Percentiles rank a stretch among this genome's conserved stretches.
These are phyloP conservation scores for Thymus mandschuricus DNA, from an alignment of 257 asterid genomes.

Conservation along the genomic window DNA sequence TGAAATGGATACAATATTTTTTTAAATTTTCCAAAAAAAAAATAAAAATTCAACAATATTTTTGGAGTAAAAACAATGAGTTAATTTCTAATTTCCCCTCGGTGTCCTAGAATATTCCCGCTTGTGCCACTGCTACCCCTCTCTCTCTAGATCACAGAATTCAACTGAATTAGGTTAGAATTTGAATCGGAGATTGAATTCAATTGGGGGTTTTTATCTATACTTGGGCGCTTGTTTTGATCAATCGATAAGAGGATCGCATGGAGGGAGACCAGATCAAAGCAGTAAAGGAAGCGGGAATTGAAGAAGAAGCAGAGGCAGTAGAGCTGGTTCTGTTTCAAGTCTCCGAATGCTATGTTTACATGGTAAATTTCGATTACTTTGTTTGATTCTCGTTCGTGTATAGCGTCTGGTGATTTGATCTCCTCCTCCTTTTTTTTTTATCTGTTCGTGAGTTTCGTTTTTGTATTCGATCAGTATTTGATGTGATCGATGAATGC, in stretches of 20 bases:
- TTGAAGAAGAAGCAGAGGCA: conserved; percentile 59
- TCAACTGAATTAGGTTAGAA: conserved; percentile 23
- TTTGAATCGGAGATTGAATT: neutral
- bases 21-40: no score
- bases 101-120: conserved; percentile 20
- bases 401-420: conserved; percentile 23
- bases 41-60: no score
- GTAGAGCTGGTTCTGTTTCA: conserved; percentile 75
- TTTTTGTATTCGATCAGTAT: neutral
- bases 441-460: neutral
- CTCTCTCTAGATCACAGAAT: conserved; percentile 30
- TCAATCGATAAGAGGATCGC: conserved; percentile 30
- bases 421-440: neutral
- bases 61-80: no score
- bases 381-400: conserved; percentile 1
- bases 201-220: conserved; percentile 28
- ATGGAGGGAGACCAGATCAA: conserved; percentile 60
- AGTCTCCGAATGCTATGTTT: conserved; percentile 88
- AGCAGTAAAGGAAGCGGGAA: conserved; percentile 50
- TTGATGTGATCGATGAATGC: neutral
- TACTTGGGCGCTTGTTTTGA: neutral
- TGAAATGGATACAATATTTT: no score
- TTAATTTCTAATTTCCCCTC: conserved; percentile 7
- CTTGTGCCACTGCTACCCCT: conserved; percentile 16
- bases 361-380: conserved; percentile 57